Percentiles rank a stretch among this genome's conserved stretches.
Evolutionary conservation across 139 green algal species (phyloP).

Genomic region (Chlamydomonas sp.): DNA sequence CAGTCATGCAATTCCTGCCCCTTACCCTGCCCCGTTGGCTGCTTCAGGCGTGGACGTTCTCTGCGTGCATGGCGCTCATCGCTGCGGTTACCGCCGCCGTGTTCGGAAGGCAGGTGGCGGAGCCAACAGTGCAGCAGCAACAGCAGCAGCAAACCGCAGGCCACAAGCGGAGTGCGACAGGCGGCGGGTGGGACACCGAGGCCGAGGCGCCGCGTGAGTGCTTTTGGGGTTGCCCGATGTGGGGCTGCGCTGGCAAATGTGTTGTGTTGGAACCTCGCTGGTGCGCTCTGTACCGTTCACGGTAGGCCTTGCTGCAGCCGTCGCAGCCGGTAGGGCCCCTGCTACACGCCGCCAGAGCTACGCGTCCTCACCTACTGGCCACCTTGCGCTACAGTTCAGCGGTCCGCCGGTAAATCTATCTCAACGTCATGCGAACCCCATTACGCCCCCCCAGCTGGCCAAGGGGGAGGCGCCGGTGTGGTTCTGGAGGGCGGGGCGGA

Average conservation of each 20-base stretch:
- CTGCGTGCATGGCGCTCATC: slow-evolving; percentile 65
- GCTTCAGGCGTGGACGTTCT: slow-evolving; percentile 73
- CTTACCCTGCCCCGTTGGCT: not conserved
- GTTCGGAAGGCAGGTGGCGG: not conserved
- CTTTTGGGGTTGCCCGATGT: not conserved
- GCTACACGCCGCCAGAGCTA: not conserved
- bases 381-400: too few relatives aligned
- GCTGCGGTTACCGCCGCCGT: slow-evolving; percentile 27
- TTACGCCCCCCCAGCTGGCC: not conserved
- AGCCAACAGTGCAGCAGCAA: not conserved
- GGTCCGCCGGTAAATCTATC: too few relatives aligned
- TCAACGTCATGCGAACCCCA: not conserved
- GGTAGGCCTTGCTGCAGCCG: too few relatives aligned
- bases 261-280: too few relatives aligned
- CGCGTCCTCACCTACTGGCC: not conserved
- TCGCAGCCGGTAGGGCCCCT: not conserved
- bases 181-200: too few relatives aligned
- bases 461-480: not conserved
- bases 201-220: not conserved
- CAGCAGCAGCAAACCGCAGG: too few relatives aligned
- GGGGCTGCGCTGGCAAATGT: not conserved
- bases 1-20: not conserved
- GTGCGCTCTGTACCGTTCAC: too few relatives aligned
- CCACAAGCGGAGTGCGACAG: too few relatives aligned
- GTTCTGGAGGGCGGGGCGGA: not conserved